phyloP scores from a whole-genome alignment of 2,329 filamentous ascomycete species.

The Talaromyces islandicus region DNA sequence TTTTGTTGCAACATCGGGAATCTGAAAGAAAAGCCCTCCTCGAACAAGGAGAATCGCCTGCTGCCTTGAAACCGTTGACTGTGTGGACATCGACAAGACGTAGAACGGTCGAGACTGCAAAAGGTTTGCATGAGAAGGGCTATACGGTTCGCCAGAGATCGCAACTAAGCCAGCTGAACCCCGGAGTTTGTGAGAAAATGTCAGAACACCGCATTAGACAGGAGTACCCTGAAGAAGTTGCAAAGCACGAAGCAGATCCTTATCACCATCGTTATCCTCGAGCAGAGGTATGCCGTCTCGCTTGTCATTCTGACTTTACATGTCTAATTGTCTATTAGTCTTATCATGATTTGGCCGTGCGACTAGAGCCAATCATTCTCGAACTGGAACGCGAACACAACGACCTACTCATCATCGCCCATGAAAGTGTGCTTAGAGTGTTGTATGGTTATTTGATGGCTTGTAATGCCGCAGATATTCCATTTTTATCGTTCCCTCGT shows the following conservation, averaged over 20 bases:
- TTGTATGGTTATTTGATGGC: constrained; percentile 98
- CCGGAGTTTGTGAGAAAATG: constrained; percentile 91
- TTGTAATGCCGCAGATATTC: constrained; percentile 91
- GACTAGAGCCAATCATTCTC: constrained; percentile 93
- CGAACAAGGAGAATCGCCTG: constrained; percentile 60
- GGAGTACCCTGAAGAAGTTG: constrained; percentile 82
- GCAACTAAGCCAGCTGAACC: constrained; percentile 96
- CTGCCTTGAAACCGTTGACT: constrained; percentile 70
- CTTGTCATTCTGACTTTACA: constrained; percentile 1
- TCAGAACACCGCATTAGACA: constrained; percentile 73
- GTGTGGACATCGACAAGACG: constrained; percentile 94
- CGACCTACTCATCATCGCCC: constrained; percentile 95
- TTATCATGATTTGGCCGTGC: constrained; percentile 96
- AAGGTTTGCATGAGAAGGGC: constrained; percentile 69
- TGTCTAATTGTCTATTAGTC: constrained; percentile 52
- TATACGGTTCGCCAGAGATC: constrained; percentile 86
- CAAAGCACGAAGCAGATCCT: constrained; percentile 87
- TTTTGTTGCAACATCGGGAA: constrained; percentile 75
- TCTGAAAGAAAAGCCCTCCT: constrained; percentile 67
- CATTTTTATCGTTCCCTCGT: constrained; percentile 84
- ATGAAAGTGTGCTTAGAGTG: constrained; percentile 94
- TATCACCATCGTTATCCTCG: constrained; percentile 96
- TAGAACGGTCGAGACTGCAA: constrained; percentile 83
- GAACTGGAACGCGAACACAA: constrained; percentile 96
- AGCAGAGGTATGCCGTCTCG: constrained; percentile 62